Conservation (phyloP, 2,329 filamentous ascomycete species). For the Diaporthe sp. region DNA sequence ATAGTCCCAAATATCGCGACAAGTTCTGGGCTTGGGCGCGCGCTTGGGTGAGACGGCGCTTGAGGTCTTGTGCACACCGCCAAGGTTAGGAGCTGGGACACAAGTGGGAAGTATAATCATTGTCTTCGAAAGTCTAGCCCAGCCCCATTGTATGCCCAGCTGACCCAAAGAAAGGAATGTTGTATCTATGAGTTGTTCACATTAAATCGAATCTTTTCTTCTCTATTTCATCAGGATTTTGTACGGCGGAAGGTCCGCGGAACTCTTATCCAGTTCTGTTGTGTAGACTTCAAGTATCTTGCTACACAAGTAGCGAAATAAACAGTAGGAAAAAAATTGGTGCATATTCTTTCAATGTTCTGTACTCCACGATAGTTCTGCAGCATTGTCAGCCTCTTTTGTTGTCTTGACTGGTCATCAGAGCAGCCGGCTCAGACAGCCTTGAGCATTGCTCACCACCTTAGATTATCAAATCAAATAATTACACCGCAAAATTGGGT, state of each 20-base stretch:
- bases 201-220: neutral
- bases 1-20: neutral
- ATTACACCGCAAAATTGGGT: too few relatives aligned
- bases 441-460: too few relatives aligned
- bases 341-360: neutral
- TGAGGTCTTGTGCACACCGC: constrained; percentile 2
- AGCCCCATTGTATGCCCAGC: neutral
- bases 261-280: too few relatives aligned
- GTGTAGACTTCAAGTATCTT: neutral
- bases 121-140: neutral
- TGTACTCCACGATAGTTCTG: neutral
- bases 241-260: neutral
- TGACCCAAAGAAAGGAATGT: neutral
- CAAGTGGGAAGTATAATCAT: neutral
- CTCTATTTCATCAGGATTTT: neutral
- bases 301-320: neutral
- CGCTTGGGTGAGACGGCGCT: constrained; percentile 18
- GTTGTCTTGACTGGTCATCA: neutral
- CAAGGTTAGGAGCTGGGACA: constrained; percentile 8
- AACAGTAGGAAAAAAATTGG: neutral
- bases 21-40: neutral
- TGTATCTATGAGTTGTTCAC: neutral
- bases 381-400: too few relatives aligned
- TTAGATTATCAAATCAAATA: too few relatives aligned
- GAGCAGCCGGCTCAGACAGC: too few relatives aligned